phyloP scores from a whole-genome alignment of 495 filamentous ascomycete species.

The Aspergillus carlsbadensis region DNA sequence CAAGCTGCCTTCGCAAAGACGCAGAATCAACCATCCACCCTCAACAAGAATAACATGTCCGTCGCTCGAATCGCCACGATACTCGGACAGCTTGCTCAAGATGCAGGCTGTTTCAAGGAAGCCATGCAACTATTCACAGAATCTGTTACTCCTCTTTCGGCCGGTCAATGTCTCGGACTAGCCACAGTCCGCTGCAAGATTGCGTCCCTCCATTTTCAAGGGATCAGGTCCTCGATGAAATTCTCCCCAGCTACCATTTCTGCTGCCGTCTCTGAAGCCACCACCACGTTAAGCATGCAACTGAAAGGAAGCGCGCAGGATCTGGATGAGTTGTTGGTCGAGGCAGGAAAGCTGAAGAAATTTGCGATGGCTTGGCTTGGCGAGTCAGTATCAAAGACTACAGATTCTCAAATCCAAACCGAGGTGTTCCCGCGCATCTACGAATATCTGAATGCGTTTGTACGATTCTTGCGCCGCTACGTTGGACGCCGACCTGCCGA shows the following conservation, averaged over 20 bases:
- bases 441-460: constrained; percentile 41
- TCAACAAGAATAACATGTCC: constrained; percentile 25
- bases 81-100: constrained; percentile 46
- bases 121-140: constrained; percentile 40
- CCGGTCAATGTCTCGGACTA: constrained; percentile 34
- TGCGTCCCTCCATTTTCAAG: constrained; percentile 40
- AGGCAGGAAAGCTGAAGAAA: constrained; percentile 63
- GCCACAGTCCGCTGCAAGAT: constrained; percentile 46
- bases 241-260: constrained; percentile 19
- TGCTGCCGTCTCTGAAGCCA: constrained; percentile 31
- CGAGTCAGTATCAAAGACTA: constrained; percentile 31
- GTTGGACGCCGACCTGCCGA: constrained; percentile 35
- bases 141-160: constrained; percentile 32
- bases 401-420: constrained; percentile 17
- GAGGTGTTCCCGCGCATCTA: constrained; percentile 26
- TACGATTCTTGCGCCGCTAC: constrained; percentile 48
- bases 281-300: constrained; percentile 53
- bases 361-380: constrained; percentile 55
- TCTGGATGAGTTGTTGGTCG: constrained; percentile 67
- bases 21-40: constrained; percentile 26
- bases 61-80: constrained; percentile 34
- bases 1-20: constrained; percentile 31
- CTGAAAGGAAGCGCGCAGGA: constrained; percentile 62
- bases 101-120: constrained; percentile 44
- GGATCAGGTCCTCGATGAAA: constrained; percentile 28